Evolutionary conservation across 495 filamentous ascomycete genomes (phyloP), one percentile per base, ranked within the genome.

Genomic region (Penicillium roqueforti): DNA sequence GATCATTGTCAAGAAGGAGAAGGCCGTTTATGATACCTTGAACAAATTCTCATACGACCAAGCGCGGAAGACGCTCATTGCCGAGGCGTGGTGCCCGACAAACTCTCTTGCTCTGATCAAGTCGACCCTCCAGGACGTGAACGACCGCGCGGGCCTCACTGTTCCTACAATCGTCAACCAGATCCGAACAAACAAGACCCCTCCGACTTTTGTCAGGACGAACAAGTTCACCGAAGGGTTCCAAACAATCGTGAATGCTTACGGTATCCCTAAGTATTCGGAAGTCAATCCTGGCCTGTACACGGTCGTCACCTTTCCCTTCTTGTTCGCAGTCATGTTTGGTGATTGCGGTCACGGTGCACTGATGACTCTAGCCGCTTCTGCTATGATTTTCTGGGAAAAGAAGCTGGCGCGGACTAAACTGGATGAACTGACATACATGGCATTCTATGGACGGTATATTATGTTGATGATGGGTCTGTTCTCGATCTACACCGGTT

Each of bases 301-400:
- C 19, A 92, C 95, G 20, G 90, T 97, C 54, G 83, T 97, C 58
- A 99, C 95, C 14, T 97, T 98, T 70, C 93, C 93, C 11, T 97
- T 99, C 76, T 74, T 97, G 38, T 99, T 99, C 68, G 95, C 95
- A 25, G 92, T 97, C 79, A 97, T 97, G 93, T 97, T 97, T 62
- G 93, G 93, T 68, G 93, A 97, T 70, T 82, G 95, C 56, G 93
- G 93, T 23, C 93, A 99, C 66, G 93, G 92, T 55, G 61, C 80
- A 56, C 84, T 99, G 61, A 91, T 97, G 87, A 78, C 88, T 13
- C 60, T 83, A 47, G 84, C 88, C 57, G 88, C 95, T 23, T 54
- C 80, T 23, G 87, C 89, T 32, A 95, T 99, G 91, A 96, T 97
- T 58, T 90, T 92, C 75, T 96, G 83, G 75, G 93, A 99, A 75